phyloP scores from a whole-genome alignment of 257 asterid genomes.

The Misopates orontium region DNA sequence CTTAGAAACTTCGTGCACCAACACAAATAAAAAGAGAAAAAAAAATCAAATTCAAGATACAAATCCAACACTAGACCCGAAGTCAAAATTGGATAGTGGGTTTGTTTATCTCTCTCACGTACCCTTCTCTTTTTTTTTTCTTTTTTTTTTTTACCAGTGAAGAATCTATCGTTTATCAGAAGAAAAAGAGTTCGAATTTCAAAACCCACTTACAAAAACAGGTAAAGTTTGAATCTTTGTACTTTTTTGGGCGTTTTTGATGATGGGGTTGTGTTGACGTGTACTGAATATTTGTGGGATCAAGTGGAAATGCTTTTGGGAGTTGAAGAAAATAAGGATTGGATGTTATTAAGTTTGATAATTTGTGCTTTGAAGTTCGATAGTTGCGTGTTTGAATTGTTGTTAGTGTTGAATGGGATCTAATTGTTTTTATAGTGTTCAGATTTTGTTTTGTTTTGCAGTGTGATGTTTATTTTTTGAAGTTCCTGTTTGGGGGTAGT shows the following conservation, averaged over 20 bases:
- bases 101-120: conserved; percentile 23
- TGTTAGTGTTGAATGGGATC: conserved; percentile 36
- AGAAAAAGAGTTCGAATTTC: conserved; percentile 26
- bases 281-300: conserved; percentile 32
- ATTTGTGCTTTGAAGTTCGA: conserved; percentile 20
- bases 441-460: background rate
- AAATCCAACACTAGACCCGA: conserved; percentile 25
- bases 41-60: conserved; percentile 16
- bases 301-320: conserved; percentile 23
- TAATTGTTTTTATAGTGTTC: background rate
- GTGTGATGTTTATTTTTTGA: background rate
- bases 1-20: conserved; percentile 40
- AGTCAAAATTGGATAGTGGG: conserved; percentile 40
- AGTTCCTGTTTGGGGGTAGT: background rate
- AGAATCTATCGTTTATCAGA: conserved; percentile 22
- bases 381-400: conserved; percentile 14
- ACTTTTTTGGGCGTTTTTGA: background rate
- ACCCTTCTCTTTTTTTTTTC: conserved; percentile 17
- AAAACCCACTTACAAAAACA: conserved; percentile 24
- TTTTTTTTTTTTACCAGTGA: conserved; percentile 25
- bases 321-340: conserved; percentile 17
- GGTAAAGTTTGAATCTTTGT: conserved; percentile 39
- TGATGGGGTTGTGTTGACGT: conserved; percentile 25
- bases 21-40: conserved; percentile 10
- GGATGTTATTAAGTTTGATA: conserved; percentile 18